Percentiles rank a stretch among this genome's conserved stretches.
phyloP scores from a whole-genome alignment of 305 asterid species.

The Solanum aculeatissimum region DNA sequence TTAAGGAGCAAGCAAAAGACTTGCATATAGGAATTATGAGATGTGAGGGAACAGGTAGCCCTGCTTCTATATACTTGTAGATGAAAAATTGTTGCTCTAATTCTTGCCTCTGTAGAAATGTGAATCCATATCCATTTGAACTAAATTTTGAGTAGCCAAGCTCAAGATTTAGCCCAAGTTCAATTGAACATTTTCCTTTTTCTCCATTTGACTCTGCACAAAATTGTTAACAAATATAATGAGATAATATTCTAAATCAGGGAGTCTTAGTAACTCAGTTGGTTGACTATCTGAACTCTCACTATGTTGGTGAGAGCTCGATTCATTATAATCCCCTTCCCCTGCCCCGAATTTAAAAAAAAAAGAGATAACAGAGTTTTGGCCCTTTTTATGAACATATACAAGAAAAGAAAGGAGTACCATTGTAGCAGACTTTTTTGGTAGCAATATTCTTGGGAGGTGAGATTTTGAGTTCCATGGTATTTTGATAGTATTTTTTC shows the following conservation, averaged over 20 bases:
- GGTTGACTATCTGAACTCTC: no score
- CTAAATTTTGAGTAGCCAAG: not conserved
- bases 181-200: not conserved
- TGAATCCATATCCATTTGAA: slow-evolving; percentile 12
- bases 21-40: slow-evolving; percentile 29
- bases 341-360: no score
- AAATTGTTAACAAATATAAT: not conserved
- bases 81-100: slow-evolving; percentile 19
- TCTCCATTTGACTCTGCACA: not conserved
- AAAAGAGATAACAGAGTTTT: not conserved
- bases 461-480: not conserved
- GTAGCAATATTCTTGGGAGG: not conserved
- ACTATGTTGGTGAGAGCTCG: no score
- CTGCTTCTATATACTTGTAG: slow-evolving; percentile 21
- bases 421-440: not conserved
- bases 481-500: not conserved
- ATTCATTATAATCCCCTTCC: no score
- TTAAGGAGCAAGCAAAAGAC: slow-evolving; percentile 8
- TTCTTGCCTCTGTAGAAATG: slow-evolving; percentile 21
- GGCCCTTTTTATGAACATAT: no score
- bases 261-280: no score
- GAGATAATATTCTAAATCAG: no score
- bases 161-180: not conserved
- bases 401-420: not conserved
- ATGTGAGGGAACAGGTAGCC: slow-evolving; percentile 23